Percentiles rank a stretch among this genome's conserved stretches.
Evolutionary conservation across 495 filamentous ascomycete genomes (phyloP).

Genomic region (Trichoderma asperelloides): DNA sequence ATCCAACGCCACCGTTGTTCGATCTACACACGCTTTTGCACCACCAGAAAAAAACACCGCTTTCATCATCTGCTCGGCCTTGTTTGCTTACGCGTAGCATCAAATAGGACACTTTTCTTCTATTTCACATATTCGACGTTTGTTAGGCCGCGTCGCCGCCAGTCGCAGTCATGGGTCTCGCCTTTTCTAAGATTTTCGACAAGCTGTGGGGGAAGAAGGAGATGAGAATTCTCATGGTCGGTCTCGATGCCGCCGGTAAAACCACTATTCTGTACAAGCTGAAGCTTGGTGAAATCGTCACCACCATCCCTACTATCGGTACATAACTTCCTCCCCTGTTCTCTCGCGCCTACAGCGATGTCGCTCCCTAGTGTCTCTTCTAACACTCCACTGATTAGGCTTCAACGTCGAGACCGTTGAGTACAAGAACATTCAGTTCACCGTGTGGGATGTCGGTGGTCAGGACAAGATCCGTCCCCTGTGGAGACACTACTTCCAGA

Average conservation of each 20-base stretch:
- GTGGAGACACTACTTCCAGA: conserved; percentile 99
- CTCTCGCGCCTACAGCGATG: conserved; percentile 20
- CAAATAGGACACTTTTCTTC: conserved; percentile 1
- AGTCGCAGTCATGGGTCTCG: conserved; percentile 80
- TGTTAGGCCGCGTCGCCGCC: conserved; percentile 10
- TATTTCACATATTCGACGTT: background rate
- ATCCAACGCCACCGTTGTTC: background rate
- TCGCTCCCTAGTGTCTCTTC: conserved; percentile 9
- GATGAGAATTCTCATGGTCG: conserved; percentile 99
- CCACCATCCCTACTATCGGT: conserved; percentile 99
- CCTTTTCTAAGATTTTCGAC: conserved; percentile 88
- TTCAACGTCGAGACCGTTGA: conserved; percentile 99
- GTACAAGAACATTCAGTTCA: conserved; percentile 99
- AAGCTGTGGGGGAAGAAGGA: conserved; percentile 98
- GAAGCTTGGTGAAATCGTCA: conserved; percentile 99
- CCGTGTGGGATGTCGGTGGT: conserved; percentile 98
- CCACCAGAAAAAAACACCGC: background rate
- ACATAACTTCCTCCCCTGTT: conserved; percentile 35
- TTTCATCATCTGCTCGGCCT: background rate
- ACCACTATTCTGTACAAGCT: conserved; percentile 99
- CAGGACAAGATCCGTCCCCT: conserved; percentile 99
- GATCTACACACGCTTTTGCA: background rate
- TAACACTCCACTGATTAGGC: conserved; percentile 39
- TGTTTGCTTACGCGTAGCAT: conserved; percentile 10
- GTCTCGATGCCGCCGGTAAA: conserved; percentile 98